Evolutionary conservation across 352 stramenopile species (phyloP).

Genomic region (Thraustotheca clavata): DNA sequence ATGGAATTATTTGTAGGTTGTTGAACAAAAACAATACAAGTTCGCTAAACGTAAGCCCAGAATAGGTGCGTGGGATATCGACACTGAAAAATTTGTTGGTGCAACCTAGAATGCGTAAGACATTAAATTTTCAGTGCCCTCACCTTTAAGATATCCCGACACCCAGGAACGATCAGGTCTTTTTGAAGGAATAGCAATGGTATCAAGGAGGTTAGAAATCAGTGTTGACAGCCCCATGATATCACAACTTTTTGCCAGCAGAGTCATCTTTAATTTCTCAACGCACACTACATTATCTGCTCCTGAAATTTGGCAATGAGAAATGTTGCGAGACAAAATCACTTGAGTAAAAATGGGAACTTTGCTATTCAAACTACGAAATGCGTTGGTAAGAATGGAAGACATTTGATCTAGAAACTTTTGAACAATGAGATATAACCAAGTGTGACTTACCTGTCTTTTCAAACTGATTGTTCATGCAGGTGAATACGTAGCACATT

Average conservation of each 20-base stretch:
- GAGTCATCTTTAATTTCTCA: constrained; percentile 61
- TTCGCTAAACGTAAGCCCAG: constrained; percentile 66
- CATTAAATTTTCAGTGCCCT: not conserved
- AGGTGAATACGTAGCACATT: constrained; percentile 51
- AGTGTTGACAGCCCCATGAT: constrained; percentile 56
- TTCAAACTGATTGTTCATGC: not conserved
- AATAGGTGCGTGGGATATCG: constrained; percentile 72
- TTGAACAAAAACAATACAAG: constrained; percentile 74
- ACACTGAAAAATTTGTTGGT: constrained; percentile 44
- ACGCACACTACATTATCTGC: constrained; percentile 62
- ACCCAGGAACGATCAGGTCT: not conserved
- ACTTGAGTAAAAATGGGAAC: constrained; percentile 75
- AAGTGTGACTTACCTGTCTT: constrained; percentile 1
- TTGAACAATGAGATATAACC: not conserved
- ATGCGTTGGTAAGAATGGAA: constrained; percentile 55
- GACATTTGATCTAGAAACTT: constrained; percentile 19
- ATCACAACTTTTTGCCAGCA: constrained; percentile 57
- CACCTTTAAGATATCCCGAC: constrained; percentile 4
- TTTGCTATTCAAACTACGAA: constrained; percentile 53
- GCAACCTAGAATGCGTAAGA: not conserved
- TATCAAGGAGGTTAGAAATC: constrained; percentile 50
- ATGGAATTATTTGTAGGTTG: constrained; percentile 48
- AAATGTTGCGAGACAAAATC: constrained; percentile 52
- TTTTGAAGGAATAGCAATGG: not conserved
- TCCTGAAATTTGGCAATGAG: constrained; percentile 63